phyloP scores from a whole-genome alignment of 352 stramenopile genomes.

The Phytopythium helicoides region DNA sequence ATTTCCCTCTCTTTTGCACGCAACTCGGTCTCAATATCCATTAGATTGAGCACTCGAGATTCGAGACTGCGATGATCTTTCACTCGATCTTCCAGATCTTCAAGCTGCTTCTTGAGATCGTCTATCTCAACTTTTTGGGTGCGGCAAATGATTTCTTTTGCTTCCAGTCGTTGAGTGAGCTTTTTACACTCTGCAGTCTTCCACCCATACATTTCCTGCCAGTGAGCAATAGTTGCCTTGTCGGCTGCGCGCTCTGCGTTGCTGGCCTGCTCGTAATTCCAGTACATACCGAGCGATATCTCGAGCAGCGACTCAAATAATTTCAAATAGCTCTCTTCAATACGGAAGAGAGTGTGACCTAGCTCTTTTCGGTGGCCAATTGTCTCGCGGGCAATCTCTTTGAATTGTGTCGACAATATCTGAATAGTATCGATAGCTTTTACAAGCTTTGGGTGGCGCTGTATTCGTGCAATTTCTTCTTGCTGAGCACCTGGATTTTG shows the following conservation, averaged over 20 bases:
- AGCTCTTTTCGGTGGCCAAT: slow-evolving; percentile 67
- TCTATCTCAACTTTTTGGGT: slow-evolving; percentile 47
- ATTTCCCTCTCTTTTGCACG: slow-evolving; percentile 25
- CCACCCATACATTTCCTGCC: slow-evolving; percentile 47
- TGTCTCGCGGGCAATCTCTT: slow-evolving; percentile 51
- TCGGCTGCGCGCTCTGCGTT: slow-evolving; percentile 46
- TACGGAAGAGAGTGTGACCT: slow-evolving; percentile 58
- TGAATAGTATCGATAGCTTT: slow-evolving; percentile 46
- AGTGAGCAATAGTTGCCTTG: slow-evolving; percentile 36
- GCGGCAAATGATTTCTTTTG: slow-evolving; percentile 49
- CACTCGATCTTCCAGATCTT: slow-evolving; percentile 34
- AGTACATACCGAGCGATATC: slow-evolving; percentile 67
- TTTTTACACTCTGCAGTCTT: slow-evolving; percentile 42
- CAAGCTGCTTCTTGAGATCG: slow-evolving; percentile 40
- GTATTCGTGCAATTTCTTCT: slow-evolving; percentile 52
- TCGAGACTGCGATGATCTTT: slow-evolving; percentile 32
- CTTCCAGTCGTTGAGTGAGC: slow-evolving; percentile 51
- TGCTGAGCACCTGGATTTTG: slow-evolving; percentile 44
- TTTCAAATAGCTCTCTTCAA: slow-evolving; percentile 74
- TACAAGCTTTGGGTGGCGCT: slow-evolving; percentile 56
- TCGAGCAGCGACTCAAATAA: slow-evolving; percentile 79
- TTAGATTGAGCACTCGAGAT: slow-evolving; percentile 37
- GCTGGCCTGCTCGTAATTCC: slow-evolving; percentile 58
- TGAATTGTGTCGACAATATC: slow-evolving; percentile 66
- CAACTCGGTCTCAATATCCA: slow-evolving; percentile 26